These are phyloP conservation scores for Fonsecaea erecta DNA, from an alignment of 2,329 filamentous ascomycete species.

Conservation along the genomic window DNA sequence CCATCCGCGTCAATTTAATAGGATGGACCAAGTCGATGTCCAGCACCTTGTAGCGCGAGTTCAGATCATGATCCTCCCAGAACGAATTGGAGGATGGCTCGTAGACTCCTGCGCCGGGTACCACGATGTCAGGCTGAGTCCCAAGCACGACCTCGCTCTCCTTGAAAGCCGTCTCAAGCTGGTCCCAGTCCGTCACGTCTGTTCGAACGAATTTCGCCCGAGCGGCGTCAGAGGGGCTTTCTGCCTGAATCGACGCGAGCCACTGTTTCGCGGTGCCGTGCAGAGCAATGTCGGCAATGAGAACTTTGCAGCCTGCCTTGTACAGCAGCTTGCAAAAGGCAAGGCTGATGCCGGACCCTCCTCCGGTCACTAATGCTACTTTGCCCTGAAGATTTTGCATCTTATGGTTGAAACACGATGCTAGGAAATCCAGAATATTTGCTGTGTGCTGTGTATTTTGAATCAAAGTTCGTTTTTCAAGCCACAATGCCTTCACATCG, in stretches of 20 bases:
- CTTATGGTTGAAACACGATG: too few relatives aligned
- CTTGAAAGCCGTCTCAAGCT: constrained; percentile 56
- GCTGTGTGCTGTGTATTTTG: too few relatives aligned
- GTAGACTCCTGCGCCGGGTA: constrained; percentile 51
- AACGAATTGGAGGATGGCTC: constrained; percentile 39
- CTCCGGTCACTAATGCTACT: too few relatives aligned
- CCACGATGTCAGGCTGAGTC: constrained; percentile 50
- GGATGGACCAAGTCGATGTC: constrained; percentile 59
- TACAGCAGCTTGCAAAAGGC: background rate
- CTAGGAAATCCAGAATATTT: too few relatives aligned
- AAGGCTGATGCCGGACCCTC: constrained; percentile 52
- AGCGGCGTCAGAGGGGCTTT: constrained; percentile 28
- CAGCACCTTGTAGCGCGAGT: constrained; percentile 50
- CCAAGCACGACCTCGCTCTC: constrained; percentile 55
- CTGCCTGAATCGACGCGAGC: constrained; percentile 44
- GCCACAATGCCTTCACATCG: too few relatives aligned
- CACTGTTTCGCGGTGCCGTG: constrained; percentile 50
- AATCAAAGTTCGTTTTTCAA: too few relatives aligned
- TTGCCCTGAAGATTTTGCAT: too few relatives aligned
- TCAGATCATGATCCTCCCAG: constrained; percentile 43
- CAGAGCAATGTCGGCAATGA: constrained; percentile 51
- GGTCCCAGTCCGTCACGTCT: constrained; percentile 54
- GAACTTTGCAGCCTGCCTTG: constrained; percentile 49
- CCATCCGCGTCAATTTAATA: constrained; percentile 57
- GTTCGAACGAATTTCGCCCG: constrained; percentile 50